A percentile compares a stretch with the other conserved stretches of the same genome.
Evolutionary conservation across 805 yeast species (phyloP).

Genomic region (Pichia nanzhaoensis): DNA sequence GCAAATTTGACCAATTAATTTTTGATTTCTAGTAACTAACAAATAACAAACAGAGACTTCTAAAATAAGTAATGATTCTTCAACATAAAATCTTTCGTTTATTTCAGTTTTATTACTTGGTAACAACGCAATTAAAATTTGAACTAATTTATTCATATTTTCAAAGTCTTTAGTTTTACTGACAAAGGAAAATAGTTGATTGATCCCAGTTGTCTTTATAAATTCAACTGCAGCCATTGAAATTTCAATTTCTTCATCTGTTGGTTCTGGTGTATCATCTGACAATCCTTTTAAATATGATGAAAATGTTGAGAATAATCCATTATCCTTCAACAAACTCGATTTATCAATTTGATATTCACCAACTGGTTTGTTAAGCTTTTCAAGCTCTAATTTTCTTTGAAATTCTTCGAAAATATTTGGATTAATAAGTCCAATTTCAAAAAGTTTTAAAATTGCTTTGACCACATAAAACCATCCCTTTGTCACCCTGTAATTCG

Average conservation of each 20-base stretch:
- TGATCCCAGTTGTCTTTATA: constrained; percentile 59
- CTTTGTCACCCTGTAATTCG: constrained; percentile 40
- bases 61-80: constrained; percentile 27
- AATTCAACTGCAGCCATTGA: constrained; percentile 82
- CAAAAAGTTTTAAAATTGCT: constrained; percentile 58
- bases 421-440: constrained; percentile 65
- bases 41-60: constrained; percentile 30
- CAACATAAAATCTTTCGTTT: constrained; percentile 22
- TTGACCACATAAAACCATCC: constrained; percentile 56
- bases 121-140: constrained; percentile 29
- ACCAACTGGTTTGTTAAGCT: constrained; percentile 58
- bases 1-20: constrained; percentile 19
- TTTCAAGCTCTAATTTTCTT: constrained; percentile 42
- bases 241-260: constrained; percentile 85
- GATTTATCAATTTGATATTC: constrained; percentile 56
- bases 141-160: constrained; percentile 32
- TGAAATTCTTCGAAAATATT: constrained; percentile 61
- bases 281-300: constrained; percentile 82
- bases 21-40: constrained; percentile 24
- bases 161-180: constrained; percentile 29
- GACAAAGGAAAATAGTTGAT: constrained; percentile 47
- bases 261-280: constrained; percentile 86
- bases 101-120: constrained; percentile 29
- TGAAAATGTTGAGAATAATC: constrained; percentile 85
- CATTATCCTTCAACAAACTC: constrained; percentile 61